A percentile compares a stretch with the other conserved stretches of the same genome.
phyloP scores from a whole-genome alignment of 495 filamentous ascomycete species.

The Aspergillus funiculosus region DNA sequence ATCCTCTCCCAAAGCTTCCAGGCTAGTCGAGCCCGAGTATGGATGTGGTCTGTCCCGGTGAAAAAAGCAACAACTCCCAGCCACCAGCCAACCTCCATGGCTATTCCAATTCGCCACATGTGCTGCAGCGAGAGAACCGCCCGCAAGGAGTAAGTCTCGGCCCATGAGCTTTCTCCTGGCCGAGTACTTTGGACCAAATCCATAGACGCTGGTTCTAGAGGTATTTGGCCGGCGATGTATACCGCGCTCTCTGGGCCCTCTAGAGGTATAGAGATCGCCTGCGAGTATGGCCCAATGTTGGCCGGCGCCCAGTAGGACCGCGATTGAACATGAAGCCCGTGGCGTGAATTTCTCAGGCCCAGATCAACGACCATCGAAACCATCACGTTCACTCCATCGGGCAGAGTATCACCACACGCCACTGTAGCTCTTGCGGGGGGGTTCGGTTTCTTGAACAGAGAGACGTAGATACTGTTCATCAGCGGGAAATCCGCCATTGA shows the following conservation, averaged over 20 bases:
- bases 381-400: slow-evolving; percentile 54
- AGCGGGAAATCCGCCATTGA: slow-evolving; percentile 69
- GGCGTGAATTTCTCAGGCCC: slow-evolving; percentile 29
- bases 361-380: slow-evolving; percentile 47
- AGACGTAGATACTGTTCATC: slow-evolving; percentile 69
- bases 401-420: slow-evolving; percentile 61
- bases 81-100: slow-evolving; percentile 69
- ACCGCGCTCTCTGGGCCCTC: slow-evolving; percentile 33
- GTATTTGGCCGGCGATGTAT: slow-evolving; percentile 84
- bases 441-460: slow-evolving; percentile 63
- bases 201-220: slow-evolving; percentile 80
- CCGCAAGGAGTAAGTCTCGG: slow-evolving; percentile 38
- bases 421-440: slow-evolving; percentile 83
- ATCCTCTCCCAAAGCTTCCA: slow-evolving; percentile 48
- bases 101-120: slow-evolving; percentile 74
- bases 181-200: slow-evolving; percentile 27
- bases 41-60: slow-evolving; percentile 25
- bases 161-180: slow-evolving; percentile 17
- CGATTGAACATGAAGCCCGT: slow-evolving; percentile 83
- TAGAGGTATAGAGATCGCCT: slow-evolving; percentile 65
- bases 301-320: slow-evolving; percentile 96
- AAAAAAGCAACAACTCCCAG: slow-evolving; percentile 68
- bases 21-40: slow-evolving; percentile 37
- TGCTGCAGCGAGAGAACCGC: slow-evolving; percentile 75
- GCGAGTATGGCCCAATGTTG: slow-evolving; percentile 96